Base-by-base conservation (phyloP, 306 rosid genomes). In the Sphenostylis stenocarpa region DNA sequence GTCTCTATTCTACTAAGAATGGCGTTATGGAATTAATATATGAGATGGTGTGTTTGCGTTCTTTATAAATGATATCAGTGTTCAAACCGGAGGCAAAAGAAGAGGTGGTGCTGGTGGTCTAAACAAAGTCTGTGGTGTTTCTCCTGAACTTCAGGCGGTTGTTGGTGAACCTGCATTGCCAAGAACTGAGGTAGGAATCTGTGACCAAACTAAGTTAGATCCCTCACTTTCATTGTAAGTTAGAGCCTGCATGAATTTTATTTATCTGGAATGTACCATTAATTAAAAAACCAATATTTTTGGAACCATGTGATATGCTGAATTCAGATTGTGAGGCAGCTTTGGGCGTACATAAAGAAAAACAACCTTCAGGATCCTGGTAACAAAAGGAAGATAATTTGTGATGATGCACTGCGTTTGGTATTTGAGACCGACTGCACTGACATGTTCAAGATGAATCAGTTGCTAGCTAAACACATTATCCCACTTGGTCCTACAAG, bases 391-490 rank as follows among this genome's bases (percentile, higher is more conserved):
- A 91, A 88, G 86, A 91, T 91, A 55, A 91, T 91, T 36, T 91
- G 96, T 51, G 91, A 91, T 24, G 96, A 89, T 45, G 93, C 93
- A 14, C 77, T 91, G 84, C 96, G 91, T 8, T 55, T 86, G 86
- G 88, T 89, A 14, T 91, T 91, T 65, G 93, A 91, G 90, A 91
- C 96, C 1, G 96, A 91, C 85, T 87, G 93, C 82, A 91, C 96
- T 74, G 96, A 91, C 84, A 91, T 91, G 96, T 91, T 91, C 89
- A 91, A 89, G 87, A 91, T 91, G 96, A 91, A 91, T 83, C 89
- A 91, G 75, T 86, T 91, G 82, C 91, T 91, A n/a, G 85, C 96
- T 16, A 91, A 91, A 83, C 96, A 91, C 82, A 91, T 91, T 52
- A 87, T 83, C 67, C 64, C 96, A 29, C 91, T 91, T 70, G 91